phyloP scores from a whole-genome alignment of 2,329 filamentous ascomycete genomes.

The Pseudogymnoascus pannorum region DNA sequence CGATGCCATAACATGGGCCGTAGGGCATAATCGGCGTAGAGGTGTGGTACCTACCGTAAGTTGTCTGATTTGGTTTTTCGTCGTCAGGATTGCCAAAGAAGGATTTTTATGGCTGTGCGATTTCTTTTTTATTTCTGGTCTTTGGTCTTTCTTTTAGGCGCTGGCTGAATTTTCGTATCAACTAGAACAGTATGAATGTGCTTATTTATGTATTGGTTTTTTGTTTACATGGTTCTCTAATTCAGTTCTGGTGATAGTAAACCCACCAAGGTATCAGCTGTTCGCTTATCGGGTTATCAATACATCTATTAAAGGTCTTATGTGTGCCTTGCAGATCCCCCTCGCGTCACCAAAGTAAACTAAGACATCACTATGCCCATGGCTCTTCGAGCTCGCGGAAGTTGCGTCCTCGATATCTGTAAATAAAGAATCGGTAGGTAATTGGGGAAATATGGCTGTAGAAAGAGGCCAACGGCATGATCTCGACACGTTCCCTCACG shows the following conservation, averaged over 20 bases:
- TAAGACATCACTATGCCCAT: background rate
- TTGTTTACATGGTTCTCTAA: no score
- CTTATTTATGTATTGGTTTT: background rate
- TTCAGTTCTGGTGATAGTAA: no score
- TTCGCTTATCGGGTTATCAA: conserved; percentile 2
- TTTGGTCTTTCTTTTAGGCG: background rate
- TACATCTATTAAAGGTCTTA: background rate
- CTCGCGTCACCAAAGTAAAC: background rate
- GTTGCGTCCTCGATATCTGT: background rate
- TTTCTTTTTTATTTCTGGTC: no score
- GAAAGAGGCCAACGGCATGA: background rate
- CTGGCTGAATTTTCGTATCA: background rate
- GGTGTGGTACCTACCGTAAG: background rate
- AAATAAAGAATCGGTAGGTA: background rate
- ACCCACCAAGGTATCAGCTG: background rate
- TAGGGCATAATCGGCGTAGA: no score
- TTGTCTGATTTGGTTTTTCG: background rate
- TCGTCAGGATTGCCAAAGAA: background rate
- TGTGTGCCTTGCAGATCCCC: background rate
- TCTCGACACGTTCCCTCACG: background rate
- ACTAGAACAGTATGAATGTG: background rate
- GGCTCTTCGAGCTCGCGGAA: background rate
- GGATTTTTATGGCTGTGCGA: background rate
- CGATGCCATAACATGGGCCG: no score
- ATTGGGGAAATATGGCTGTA: background rate